Percentiles rank a stretch among this genome's conserved stretches.
These are phyloP conservation scores for Rhynchosporium agropyri DNA, from an alignment of 2,329 filamentous ascomycete genomes.

Conservation along the genomic window DNA sequence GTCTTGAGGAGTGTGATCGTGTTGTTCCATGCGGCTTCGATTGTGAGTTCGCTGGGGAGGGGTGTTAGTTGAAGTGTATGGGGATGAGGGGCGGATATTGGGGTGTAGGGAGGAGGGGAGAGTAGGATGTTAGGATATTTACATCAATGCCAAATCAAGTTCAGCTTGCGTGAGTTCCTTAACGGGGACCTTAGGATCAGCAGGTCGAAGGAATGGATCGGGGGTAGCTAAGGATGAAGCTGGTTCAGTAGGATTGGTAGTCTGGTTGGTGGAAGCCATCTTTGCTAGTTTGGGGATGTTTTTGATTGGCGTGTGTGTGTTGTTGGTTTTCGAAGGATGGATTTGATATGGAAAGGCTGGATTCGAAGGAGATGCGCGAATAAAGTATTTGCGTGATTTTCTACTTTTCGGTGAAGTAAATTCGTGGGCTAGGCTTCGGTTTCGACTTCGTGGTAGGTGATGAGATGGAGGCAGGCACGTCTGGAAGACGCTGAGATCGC, in stretches of 20 bases:
- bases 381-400: too few species aligned
- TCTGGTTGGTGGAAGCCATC: conserved; percentile 3
- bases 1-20: not conserved
- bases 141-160: conserved; percentile 6
- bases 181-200: not conserved
- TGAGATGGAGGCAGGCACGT: too few species aligned
- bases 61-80: too few species aligned
- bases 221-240: not conserved
- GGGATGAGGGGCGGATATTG: not conserved
- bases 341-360: not conserved
- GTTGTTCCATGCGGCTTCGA: not conserved
- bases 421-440: too few species aligned
- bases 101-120: not conserved
- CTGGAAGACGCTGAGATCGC: too few species aligned
- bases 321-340: not conserved
- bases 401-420: too few species aligned
- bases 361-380: too few species aligned
- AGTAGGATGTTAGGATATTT: not conserved
- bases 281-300: not conserved
- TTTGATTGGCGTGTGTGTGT: not conserved
- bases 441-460: too few species aligned
- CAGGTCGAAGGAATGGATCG: conserved; percentile 4
- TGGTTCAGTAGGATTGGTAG: not conserved
- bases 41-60: not conserved
- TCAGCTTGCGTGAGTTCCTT: not conserved